Evolutionary conservation across 1,284 basidiomycete species (phyloP).

Genomic region (Rugosomyces carneus): DNA sequence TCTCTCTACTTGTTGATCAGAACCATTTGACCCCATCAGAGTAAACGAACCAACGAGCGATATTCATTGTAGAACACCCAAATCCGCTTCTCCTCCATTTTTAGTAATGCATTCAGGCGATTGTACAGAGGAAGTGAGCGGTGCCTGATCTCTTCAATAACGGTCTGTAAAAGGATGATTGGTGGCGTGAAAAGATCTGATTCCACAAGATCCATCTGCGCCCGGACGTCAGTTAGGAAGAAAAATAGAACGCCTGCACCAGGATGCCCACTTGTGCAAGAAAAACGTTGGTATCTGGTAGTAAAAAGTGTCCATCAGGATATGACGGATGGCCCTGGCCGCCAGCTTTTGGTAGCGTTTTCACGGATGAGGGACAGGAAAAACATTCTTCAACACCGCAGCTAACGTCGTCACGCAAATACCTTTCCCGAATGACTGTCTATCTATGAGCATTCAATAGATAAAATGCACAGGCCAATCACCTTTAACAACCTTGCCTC

Average conservation of each 20-base stretch:
- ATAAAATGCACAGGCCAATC: neutral
- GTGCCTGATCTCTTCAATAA: conserved; percentile 94
- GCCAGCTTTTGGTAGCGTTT: conserved; percentile 45
- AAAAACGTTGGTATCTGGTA: conserved; percentile 96
- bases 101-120: conserved; percentile 77
- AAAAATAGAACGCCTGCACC: neutral
- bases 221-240: neutral
- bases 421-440: conserved; percentile 87
- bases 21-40: neutral
- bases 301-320: conserved; percentile 71
- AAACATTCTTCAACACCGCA: conserved; percentile 80
- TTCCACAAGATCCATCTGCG: conserved; percentile 88
- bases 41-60: conserved; percentile 50
- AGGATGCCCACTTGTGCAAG: conserved; percentile 71
- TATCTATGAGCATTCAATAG: neutral
- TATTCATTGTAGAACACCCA: conserved; percentile 95
- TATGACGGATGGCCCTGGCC: conserved; percentile 47
- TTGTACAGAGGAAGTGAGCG: conserved; percentile 92
- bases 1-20: conserved; percentile 47
- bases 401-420: conserved; percentile 89
- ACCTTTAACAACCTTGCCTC: conserved; percentile 94
- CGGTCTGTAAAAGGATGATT: conserved; percentile 90
- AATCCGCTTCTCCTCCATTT: conserved; percentile 73
- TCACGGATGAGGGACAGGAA: conserved; percentile 42
- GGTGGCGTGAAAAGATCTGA: conserved; percentile 69